Conservation (phyloP, 2,329 filamentous ascomycete species). For the Fusarium tupiense region DNA sequence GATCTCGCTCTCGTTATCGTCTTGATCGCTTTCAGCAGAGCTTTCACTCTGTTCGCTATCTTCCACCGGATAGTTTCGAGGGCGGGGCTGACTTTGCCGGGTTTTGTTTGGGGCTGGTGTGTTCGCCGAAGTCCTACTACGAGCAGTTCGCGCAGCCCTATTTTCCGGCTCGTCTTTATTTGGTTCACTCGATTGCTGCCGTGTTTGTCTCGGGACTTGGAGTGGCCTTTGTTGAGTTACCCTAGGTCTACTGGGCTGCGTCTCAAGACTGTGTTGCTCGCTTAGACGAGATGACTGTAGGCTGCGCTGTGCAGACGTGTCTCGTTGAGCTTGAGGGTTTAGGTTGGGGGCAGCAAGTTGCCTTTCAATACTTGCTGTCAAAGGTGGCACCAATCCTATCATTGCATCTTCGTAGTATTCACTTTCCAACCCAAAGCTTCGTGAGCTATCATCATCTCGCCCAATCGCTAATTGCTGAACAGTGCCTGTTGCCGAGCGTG, state of each 20-base stretch:
- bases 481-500: background rate
- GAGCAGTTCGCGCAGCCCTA: background rate
- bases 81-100: background rate
- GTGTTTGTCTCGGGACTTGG: background rate
- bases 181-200: background rate
- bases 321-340: background rate
- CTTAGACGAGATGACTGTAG: background rate
- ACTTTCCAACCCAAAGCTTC: conserved; percentile 51
- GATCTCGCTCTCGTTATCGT: background rate
- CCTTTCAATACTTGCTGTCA: background rate
- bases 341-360: background rate
- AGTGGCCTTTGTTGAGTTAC: background rate
- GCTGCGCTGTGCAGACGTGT: background rate
- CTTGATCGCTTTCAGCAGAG: background rate
- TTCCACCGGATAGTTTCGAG: background rate
- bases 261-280: background rate
- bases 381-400: conserved; percentile 46
- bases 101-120: conserved; percentile 33
- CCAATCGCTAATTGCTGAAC: conserved; percentile 10
- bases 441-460: conserved; percentile 46
- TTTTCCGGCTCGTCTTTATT: background rate
- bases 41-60: background rate
- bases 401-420: conserved; percentile 51
- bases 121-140: conserved; percentile 20
- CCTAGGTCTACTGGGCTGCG: background rate